These are phyloP conservation scores for Colletotrichum lentis DNA, from an alignment of 2,329 filamentous ascomycete species.

Conservation along the genomic window DNA sequence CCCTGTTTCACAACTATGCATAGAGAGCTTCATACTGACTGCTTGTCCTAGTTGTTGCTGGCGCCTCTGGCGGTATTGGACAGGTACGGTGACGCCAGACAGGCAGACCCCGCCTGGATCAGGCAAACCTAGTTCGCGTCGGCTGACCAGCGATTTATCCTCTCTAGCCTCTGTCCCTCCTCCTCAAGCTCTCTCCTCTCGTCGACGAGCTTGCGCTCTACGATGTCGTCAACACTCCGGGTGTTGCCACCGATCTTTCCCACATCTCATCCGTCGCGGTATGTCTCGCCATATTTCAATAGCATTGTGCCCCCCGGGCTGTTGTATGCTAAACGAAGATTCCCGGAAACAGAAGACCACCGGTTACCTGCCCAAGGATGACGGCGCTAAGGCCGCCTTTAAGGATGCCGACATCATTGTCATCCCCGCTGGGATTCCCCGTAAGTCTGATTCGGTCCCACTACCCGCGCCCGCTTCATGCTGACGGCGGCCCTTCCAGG, in stretches of 20 bases:
- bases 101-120: conserved; percentile 18
- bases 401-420: conserved; percentile 95
- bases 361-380: conserved; percentile 86
- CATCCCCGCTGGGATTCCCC: conserved; percentile 97
- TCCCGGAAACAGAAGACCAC: conserved; percentile 71
- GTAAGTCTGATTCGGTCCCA: conserved; percentile 62
- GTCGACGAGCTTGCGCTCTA: conserved; percentile 95
- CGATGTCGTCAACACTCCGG: conserved; percentile 99
- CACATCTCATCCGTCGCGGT: conserved; percentile 94
- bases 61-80: conserved; percentile 97
- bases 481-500: conserved; percentile 60
- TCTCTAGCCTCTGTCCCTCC: conserved; percentile 86
- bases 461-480: background rate
- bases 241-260: conserved; percentile 93
- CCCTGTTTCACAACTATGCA: conserved; percentile 3
- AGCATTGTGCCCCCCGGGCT: background rate
- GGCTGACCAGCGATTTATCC: conserved; percentile 39
- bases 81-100: conserved; percentile 68
- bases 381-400: conserved; percentile 86
- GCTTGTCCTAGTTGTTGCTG: conserved; percentile 74
- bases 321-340: conserved; percentile 20
- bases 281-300: conserved; percentile 44
- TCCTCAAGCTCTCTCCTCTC: conserved; percentile 88
- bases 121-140: conserved; percentile 12
- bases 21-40: conserved; percentile 6